Evolutionary conservation across 176 grass and related monocot genomes (phyloP), one percentile per base, ranked within the genome.

Genomic region (Neostapfia colusana): DNA sequence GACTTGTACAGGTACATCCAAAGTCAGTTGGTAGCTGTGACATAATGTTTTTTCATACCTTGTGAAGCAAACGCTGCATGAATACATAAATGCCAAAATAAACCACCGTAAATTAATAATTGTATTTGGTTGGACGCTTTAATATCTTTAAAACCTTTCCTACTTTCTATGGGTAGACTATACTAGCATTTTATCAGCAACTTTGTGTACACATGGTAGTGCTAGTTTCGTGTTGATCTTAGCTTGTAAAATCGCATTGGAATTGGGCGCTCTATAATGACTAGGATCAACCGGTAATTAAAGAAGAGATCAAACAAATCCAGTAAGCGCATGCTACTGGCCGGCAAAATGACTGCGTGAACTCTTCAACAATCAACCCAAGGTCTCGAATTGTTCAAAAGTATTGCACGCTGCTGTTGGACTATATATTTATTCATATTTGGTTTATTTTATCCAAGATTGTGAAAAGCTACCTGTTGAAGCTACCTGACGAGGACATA

Each of bases 381-480:
- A 45, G 34, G 71, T 9, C n/a, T 58, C 24, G 38, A 31, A 28
- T 23, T 23, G 6, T 58, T 58, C 62, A 37, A 50, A 23, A 26
- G 55, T 26, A 26, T 8, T 53, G n/a, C 16, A 18, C 10, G 17
- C 4, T 56, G 39, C 13, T 25, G 49, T 38, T 74, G 17, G 42
- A 61, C 70, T 45, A 36, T 20, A 26, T 7, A 25, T 4, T 46
- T 1, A 20, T 67, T 40, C 39, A 4, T 57, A 21, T 21, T 26
- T 31, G 38, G 6, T 56, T 60, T 53, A 31, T 69, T 28, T n/a
- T 77, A 77, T 51, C 31, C 15, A 70, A 50, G 28, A 69, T 21
- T 17, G 28, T 21, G 51, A 49, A 58, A 67, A 83, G 53, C 4
- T 20, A 61, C 41, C n/a, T 24, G 4, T 40, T 10, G 5, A 72